Base-by-base conservation (phyloP, 2,329 filamentous ascomycete genomes). In the Diplodia seriata region DNA sequence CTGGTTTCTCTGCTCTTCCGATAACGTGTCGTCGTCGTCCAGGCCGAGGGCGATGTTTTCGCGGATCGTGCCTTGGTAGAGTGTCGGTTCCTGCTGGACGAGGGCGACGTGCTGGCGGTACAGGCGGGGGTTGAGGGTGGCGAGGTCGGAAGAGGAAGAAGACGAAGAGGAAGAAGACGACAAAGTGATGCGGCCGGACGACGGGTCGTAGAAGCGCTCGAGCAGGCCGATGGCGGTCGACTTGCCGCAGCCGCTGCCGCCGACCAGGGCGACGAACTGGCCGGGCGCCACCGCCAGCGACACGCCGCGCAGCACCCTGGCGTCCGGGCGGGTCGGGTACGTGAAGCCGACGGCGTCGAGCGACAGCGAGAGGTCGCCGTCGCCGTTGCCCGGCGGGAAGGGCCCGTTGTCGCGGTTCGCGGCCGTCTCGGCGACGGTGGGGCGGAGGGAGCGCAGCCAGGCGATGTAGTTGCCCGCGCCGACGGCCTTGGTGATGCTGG, bases 401-500 rank as follows among this genome's bases (percentile, higher is more conserved):
- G 74, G 31, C 5, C 31, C 74, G n/a, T 72, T 71, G 29, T 72
- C 70, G 31, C 72, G 71, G 51, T 79, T 75, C 15, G 79, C 74
- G 29, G 77, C 74, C 1, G 71, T 73, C 69, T 82, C 81, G 66
- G 75, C 70, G 31, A 82, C 79, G 31, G 73, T 75, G 2, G 80
- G 74, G 18, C 75, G 74, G 31, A 79, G 68, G 6, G 76, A 76
- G 2, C 80, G 76, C 3, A 84, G 74, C 79, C 80, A 80, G 36
- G 83, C 78, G 11, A 83, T 74, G 69, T 83, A 83, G 68, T 84
- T 83, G 23, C 62, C 93, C 0, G 94, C 92, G 68, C 94, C 86
- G 77, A 94, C 93, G 0, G 95, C 93, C 80, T 97, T 97, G 72
- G 92, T 91, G 92, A 97, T 97, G 73, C 97, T 93, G 0, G 93